Base-by-base conservation (phyloP, 2,329 filamentous ascomycete species). In the Erysiphe neolycopersici region DNA sequence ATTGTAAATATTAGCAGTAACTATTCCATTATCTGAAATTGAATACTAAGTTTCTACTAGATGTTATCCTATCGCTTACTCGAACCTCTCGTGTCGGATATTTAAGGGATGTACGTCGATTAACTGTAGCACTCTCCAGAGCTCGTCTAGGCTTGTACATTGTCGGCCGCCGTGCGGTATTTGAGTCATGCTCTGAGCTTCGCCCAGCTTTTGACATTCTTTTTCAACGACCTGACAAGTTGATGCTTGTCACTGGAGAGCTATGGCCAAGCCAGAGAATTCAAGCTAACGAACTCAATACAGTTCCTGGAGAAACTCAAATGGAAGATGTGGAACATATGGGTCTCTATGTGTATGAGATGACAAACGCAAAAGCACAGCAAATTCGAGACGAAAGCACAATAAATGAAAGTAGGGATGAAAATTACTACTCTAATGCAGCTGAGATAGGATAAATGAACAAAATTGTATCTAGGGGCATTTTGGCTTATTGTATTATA, bases 251-350 rank as follows among this genome's bases (percentile, higher is more conserved):
- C 1, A 83, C 81, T 0, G 81, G 81, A 16, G 89, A 98, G 62
- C 71, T 95, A 63, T 92, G 74, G 66, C 80, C 81, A 0, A 71
- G 79, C 0, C 59, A 67, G 44, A 66, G 81, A 38, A 50, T 58
- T n/a, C 41, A 61, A 4, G 57, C 63, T 11, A 54, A 59, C 1
- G 62, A 62, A 5, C 65, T 66, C 40, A 59, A 64, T 9, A 56
- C 63, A 6, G 62, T 71, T 6, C 61, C 65, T 1, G 68, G 68
- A 12, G 68, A 71, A 52, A 76, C 74, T 1, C 66, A 73, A 17
- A 95, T 98, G 81, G 80, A 87, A 53, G 73, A 79, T 31, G 76
- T 95, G 1, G 87, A 98, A 63, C 89, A 98, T 62, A 60, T 98
- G 32, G 89, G 89, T 0, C 79, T 93, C 61, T 98, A 94, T 59